These are phyloP conservation scores for Millerago galiae DNA, from an alignment of 805 yeast genomes.

Conservation along the genomic window DNA sequence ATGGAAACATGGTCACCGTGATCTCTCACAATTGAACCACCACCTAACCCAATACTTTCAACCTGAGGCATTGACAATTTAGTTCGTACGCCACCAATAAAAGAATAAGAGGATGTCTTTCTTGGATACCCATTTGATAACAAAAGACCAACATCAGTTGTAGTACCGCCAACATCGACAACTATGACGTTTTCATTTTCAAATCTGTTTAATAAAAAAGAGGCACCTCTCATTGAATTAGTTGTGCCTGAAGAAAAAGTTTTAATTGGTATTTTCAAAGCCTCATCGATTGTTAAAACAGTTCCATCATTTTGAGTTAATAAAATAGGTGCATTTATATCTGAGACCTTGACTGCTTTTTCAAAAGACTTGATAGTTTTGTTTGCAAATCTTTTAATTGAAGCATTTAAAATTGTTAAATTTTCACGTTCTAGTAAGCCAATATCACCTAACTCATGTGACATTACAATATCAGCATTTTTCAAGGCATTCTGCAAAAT, in stretches of 20 bases:
- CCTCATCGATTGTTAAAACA: slow-evolving; percentile 35
- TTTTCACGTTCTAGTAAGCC: slow-evolving; percentile 41
- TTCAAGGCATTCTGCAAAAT: slow-evolving; percentile 30
- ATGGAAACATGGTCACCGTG: slow-evolving; percentile 24
- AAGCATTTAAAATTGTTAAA: slow-evolving; percentile 40
- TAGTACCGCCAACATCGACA: slow-evolving; percentile 46
- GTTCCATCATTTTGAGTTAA: slow-evolving; percentile 46
- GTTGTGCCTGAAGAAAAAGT: slow-evolving; percentile 48
- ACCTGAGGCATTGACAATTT: slow-evolving; percentile 46
- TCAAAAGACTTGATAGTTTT: slow-evolving; percentile 35
- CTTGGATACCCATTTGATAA: slow-evolving; percentile 41
- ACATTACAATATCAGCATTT: slow-evolving; percentile 29
- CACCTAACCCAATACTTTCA: slow-evolving; percentile 44
- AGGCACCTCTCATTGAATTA: slow-evolving; percentile 44
- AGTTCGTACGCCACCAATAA: slow-evolving; percentile 42
- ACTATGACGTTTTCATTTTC: slow-evolving; percentile 29
- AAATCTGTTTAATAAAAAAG: slow-evolving; percentile 31
- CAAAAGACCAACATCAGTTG: slow-evolving; percentile 43
- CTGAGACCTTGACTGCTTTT: slow-evolving; percentile 30
- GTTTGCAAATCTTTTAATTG: slow-evolving; percentile 35
- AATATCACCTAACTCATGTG: slow-evolving; percentile 36
- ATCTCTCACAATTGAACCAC: slow-evolving; percentile 41
- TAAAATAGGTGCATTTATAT: slow-evolving; percentile 23
- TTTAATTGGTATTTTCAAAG: slow-evolving; percentile 35
- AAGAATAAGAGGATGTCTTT: slow-evolving; percentile 37